Evolutionary conservation across 2,329 filamentous ascomycete species (phyloP), one percentile per base, ranked within the genome.

Genomic region (Aspergillus neoniger): DNA sequence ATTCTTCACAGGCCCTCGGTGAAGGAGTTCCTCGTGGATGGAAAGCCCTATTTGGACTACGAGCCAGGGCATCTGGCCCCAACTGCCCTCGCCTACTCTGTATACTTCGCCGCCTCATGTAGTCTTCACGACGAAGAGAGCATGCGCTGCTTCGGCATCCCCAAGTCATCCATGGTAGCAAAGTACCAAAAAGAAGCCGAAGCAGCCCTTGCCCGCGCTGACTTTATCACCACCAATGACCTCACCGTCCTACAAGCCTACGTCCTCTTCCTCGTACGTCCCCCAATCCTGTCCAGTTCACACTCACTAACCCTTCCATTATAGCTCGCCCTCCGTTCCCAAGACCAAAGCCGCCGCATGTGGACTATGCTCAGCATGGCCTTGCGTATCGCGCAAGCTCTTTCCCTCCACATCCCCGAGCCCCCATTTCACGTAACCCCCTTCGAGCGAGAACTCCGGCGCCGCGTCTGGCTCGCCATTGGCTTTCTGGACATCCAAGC

Each of bases 281-380:
- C 15, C 10, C 4, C 14, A 15, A 57, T 48, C 1, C 3, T 4
- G 8, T 3, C 9, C 10, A 10, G 9, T 12, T 5, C 30, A 36
- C 32, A 5, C 19, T 23, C 10, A 39, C 30, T 59, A 12, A 39
- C 43, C 54, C 21, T 23, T 36, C 4, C 12, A 23, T 30, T 30
- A 4, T 12, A 64, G 63, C 23, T 65, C 19, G 39, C 60, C 1
- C 60, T 58, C 14, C 69, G 72, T 17, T 69, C 63, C 4, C 71
- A 72, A 58, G 71, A 74, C 55, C 70, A 72, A 61, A 73, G 67
- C 38, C 68, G 72, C 39, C 66, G 71, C n/a, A 67, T 71, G 6
- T 75, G 73, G 72, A 75, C 72, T 4, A 72, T 75, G 71, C 50
- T 72, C 15, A 67, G 67, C 53, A 68, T 75, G 64, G 73, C 71